Base-by-base conservation (phyloP, 75 land plant genomes). In the Larix kaempferi region DNA sequence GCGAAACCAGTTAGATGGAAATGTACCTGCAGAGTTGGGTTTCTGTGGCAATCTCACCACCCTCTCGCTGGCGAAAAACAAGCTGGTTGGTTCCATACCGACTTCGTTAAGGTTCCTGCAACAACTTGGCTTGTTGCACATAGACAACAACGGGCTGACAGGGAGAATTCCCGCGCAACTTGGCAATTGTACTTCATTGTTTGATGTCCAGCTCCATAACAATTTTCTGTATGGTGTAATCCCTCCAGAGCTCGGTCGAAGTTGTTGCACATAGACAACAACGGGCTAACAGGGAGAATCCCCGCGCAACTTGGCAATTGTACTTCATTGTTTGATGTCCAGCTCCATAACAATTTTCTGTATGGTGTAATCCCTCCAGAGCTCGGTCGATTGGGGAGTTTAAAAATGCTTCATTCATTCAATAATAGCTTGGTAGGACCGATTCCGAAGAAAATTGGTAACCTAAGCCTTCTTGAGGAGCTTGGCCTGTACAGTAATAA, bases 401-500 rank as follows among this genome's bases (percentile, higher is more conserved):
- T 78, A 13, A 49, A 10, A 27, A 39, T 26, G 56, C 58, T 81
- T 14, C 21, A 12, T 26, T 6, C 66, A 29, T 27, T 19, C 44
- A 44, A 76, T 57, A 80, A 80, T 66, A 76, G 62, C 23, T 52
- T 80, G 10, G 74, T 44, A 37, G 84, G 84, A 10, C 27, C 54
- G 5, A 78, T 82, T 73, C 84, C 84, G 10, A 37, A 5, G 6
- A 59, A 78, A 29, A 78, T 82, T 13, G 59, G 84, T 41, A 72
- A 79, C 23, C 66, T 84, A 58, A 49, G 57, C 37, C 33, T 37
- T 22, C 79, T 87, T 44, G 74, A 26, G 25, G 64, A 80, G 63
- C 75, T 87, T 71, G 77, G 58, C 8, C 77, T 90, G 29, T 88
- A 84, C 19, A 71, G 83, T 37, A 88, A 90, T 57, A 75, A 60